phyloP scores from a whole-genome alignment of 2,329 filamentous ascomycete species.

The Chaetomiaceae sp. region DNA sequence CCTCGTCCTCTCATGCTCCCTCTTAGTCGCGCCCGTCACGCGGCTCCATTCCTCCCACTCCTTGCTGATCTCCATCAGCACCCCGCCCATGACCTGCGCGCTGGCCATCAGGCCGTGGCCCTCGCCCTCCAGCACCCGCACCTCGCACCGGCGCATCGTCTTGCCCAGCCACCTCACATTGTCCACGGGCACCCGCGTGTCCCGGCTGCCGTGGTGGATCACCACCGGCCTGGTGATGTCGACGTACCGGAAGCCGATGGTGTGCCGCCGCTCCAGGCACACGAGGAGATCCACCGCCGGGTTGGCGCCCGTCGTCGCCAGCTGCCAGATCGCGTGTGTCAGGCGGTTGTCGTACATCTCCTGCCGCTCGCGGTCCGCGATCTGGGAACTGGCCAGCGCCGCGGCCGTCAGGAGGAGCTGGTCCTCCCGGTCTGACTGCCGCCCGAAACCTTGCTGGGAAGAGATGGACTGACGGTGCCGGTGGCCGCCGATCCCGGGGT shows the following conservation, averaged over 20 bases:
- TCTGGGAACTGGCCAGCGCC: constrained; percentile 39
- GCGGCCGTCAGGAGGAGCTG: constrained; percentile 47
- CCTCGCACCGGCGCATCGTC: constrained; percentile 89
- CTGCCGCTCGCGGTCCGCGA: constrained; percentile 68
- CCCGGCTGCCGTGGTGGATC: constrained; percentile 88
- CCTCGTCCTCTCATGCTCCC: constrained; percentile 26
- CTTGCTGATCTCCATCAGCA: constrained; percentile 88
- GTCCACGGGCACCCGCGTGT: constrained; percentile 87
- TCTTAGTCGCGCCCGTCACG: constrained; percentile 40
- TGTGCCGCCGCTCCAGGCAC: constrained; percentile 83
- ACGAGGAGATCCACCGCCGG: constrained; percentile 90
- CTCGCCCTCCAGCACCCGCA: constrained; percentile 83
- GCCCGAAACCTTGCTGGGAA: constrained; percentile 11
- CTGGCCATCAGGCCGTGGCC: constrained; percentile 96
- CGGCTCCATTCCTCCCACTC: constrained; percentile 90
- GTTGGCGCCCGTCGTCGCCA: constrained; percentile 86
- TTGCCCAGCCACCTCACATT: constrained; percentile 94
- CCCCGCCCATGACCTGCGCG: constrained; percentile 83
- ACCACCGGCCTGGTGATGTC: constrained; percentile 89
- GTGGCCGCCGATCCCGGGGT: constrained; percentile 19
- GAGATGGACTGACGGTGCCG: constrained; percentile 27
- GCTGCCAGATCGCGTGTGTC: constrained; percentile 90
- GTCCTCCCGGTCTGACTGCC: constrained; percentile 25
- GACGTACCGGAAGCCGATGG: constrained; percentile 94
- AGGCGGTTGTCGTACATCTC: constrained; percentile 75